A percentile compares a stretch with the other conserved stretches of the same genome.
phyloP scores from a whole-genome alignment of 116 monocot species.

The Papilionanthe hybrid region DNA sequence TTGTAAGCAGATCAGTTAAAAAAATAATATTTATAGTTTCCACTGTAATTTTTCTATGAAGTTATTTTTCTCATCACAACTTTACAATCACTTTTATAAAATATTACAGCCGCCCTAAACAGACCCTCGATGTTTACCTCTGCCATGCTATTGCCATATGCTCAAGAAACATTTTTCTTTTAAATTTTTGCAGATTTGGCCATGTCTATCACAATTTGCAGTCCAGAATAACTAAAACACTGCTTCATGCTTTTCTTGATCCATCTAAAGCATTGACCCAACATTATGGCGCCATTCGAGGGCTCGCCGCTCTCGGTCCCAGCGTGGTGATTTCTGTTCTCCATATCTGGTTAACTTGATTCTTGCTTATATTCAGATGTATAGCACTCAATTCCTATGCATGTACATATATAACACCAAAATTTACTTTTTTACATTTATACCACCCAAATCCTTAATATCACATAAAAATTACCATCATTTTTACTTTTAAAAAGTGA shows the following conservation, averaged over 20 bases:
- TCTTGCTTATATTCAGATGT: neutral
- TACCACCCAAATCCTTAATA: no score
- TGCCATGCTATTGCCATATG: neutral
- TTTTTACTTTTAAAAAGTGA: no score
- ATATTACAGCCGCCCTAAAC: no score
- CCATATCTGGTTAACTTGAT: neutral
- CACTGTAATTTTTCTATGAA: no score
- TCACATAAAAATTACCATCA: no score
- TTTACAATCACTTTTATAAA: no score
- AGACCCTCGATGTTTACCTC: neutral
- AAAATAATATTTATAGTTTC: no score
- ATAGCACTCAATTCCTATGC: no score
- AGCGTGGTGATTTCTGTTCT: conserved; percentile 60
- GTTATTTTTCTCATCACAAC: no score
- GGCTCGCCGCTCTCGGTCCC: conserved; percentile 81
- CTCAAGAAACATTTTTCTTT: neutral
- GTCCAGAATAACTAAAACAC: conserved; percentile 78
- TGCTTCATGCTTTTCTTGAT: conserved; percentile 88
- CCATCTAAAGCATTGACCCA: conserved; percentile 89
- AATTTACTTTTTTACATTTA: no score
- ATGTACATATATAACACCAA: no score
- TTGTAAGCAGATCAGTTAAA: no score
- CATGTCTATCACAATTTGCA: conserved; percentile 93
- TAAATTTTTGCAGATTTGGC: conserved; percentile 57
- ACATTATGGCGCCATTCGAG: conserved; percentile 97